Percentiles rank a stretch among this genome's conserved stretches.
These are phyloP conservation scores for Carex pumila DNA, from an alignment of 176 grass and related monocot species.

Conservation along the genomic window DNA sequence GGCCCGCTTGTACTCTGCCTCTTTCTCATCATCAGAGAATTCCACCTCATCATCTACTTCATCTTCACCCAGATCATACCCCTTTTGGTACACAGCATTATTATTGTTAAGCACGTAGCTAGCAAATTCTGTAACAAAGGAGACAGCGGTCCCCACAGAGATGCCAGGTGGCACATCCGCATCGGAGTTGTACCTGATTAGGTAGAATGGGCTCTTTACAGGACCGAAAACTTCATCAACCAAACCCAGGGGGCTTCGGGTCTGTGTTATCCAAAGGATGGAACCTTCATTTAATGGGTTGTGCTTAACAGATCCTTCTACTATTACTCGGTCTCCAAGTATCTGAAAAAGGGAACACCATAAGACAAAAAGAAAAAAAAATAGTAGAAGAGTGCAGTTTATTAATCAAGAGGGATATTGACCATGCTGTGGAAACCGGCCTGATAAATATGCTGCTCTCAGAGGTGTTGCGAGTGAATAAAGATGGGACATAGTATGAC, in stretches of 20 bases:
- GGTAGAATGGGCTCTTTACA: constrained; percentile 82
- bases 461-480: too few species aligned
- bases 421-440: too few species aligned
- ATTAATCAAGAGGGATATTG: constrained; percentile 5
- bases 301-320: constrained; percentile 78
- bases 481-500: too few species aligned
- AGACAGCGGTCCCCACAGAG: constrained; percentile 53
- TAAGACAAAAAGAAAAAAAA: neutral
- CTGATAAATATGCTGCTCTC: too few species aligned
- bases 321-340: constrained; percentile 68
- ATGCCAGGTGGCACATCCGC: constrained; percentile 63
- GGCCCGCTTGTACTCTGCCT: constrained; percentile 68
- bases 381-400: constrained; percentile 4
- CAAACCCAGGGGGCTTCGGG: constrained; percentile 49
- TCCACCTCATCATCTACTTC: constrained; percentile 43
- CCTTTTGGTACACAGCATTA: constrained; percentile 64
- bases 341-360: constrained; percentile 36
- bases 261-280: constrained; percentile 90
- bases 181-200: constrained; percentile 62
- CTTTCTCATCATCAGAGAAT: constrained; percentile 95
- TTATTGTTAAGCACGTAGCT: constrained; percentile 59
- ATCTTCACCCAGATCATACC: constrained; percentile 66
- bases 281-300: constrained; percentile 80
- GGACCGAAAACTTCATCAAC: constrained; percentile 94
- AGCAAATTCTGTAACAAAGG: constrained; percentile 70